Base-by-base conservation (phyloP, 176 grass and related monocot genomes). In the Musa schizocarpa region DNA sequence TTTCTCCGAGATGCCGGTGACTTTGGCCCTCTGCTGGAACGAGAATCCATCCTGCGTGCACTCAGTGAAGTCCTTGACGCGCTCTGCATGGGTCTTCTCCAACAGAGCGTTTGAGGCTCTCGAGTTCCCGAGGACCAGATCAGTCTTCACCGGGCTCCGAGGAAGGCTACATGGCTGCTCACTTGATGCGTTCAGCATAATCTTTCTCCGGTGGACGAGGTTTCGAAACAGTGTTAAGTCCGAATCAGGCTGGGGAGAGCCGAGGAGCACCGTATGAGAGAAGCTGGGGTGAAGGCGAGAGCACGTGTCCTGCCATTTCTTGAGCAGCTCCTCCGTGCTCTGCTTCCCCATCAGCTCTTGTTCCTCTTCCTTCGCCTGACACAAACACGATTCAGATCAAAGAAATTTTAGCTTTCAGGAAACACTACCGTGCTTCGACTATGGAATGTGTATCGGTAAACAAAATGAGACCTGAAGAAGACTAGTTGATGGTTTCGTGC, bases 91-190 rank as follows among this genome's bases (percentile, higher is more conserved):
- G 29, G 16, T 69, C 48, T 20, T 50, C 67, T 69, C 67, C 25
- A 9, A 48, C 9, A 29, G 48, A 16, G 25, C 9, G 48, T 43
- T 2, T 12, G 29, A 43, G 71, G 53, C 71, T 51, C 57, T 29
- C 26, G 74, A 72, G 25, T 55, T 73, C 0, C 89, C 89, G 26
- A 91, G 77, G 1, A 81, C 82, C 6, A 91, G 89, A 21, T 91
- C 82, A n/a, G 89, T 91, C 82, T 85, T 83, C 50, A 90, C 88
- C 53, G 82, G 2, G 68, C 16, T 72, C 16, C 10, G 63, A 22
- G 50, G 50, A 51, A 22, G 52, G 23, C 66, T 53, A 16, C 50
- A 57, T 13, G 74, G 0, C 10, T 54, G 64, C 77, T 79, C 73
- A 4, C 19, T 48, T 16, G 69, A 66, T 62, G 57, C 7, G 7